phyloP scores from a whole-genome alignment of 2,329 filamentous ascomycete species.

The Pestalotiopsis sp. region DNA sequence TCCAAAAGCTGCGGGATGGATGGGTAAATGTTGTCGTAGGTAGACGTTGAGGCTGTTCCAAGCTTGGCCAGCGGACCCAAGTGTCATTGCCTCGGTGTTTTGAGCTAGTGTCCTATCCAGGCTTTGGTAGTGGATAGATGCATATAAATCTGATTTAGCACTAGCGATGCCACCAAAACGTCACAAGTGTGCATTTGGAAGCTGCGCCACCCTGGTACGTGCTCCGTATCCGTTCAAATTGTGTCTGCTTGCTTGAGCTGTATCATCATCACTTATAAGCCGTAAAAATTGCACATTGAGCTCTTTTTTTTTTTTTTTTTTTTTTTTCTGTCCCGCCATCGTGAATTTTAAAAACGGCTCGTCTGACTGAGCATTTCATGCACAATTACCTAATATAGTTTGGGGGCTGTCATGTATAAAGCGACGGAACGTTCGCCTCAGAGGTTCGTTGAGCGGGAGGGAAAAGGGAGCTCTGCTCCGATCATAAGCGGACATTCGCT shows the following conservation, averaged over 20 bases:
- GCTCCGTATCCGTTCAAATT: not conserved
- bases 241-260: not conserved
- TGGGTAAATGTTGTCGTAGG: not conserved
- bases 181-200: not conserved
- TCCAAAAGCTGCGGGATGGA: slow-evolving; percentile 3
- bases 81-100: slow-evolving; percentile 10
- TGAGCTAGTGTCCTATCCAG: not conserved
- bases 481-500: no score
- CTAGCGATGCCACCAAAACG: not conserved
- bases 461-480: no score
- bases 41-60: not conserved
- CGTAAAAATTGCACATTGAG: no score
- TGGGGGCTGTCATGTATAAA: no score
- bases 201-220: not conserved
- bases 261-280: not conserved
- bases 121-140: not conserved
- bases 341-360: no score
- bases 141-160: not conserved
- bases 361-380: no score
- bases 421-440: no score
- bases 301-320: no score
- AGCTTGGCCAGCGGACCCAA: slow-evolving; percentile 3
- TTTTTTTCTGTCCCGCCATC: no score
- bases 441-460: no score
- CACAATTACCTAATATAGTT: no score